These are phyloP conservation scores for Fusarium coffeatum DNA, from an alignment of 2,329 filamentous ascomycete genomes.

Conservation along the genomic window DNA sequence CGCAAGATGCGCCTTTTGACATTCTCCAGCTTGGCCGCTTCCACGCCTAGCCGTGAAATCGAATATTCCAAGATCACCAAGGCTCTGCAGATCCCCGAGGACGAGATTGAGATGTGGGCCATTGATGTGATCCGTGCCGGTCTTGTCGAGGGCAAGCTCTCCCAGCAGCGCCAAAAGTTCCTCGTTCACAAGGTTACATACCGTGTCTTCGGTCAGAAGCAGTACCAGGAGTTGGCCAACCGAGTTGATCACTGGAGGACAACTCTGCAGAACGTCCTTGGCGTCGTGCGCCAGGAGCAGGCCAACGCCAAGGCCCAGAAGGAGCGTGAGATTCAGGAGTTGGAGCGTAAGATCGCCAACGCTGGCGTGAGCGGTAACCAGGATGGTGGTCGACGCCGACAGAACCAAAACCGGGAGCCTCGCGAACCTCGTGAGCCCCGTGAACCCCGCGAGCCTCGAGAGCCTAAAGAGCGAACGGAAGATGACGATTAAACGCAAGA, in stretches of 20 bases:
- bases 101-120: constrained; percentile 97
- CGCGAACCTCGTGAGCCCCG: constrained; percentile 28
- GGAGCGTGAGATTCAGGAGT: constrained; percentile 80
- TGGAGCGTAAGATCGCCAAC: constrained; percentile 72
- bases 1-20: constrained; percentile 97
- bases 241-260: constrained; percentile 91
- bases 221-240: constrained; percentile 95
- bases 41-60: constrained; percentile 85
- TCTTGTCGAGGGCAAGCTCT: constrained; percentile 95
- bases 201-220: constrained; percentile 96
- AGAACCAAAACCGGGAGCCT: constrained; percentile 35
- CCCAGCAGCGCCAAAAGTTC: constrained; percentile 92
- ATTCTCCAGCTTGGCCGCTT: constrained; percentile 87
- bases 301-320: constrained; percentile 79
- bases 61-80: constrained; percentile 87
- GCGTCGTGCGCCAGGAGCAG: constrained; percentile 83
- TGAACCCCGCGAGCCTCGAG: constrained; percentile 28
- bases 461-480: constrained; percentile 60
- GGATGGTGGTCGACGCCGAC: constrained; percentile 52
- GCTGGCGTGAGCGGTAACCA: constrained; percentile 52
- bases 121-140: constrained; percentile 98
- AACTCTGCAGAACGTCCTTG: constrained; percentile 81
- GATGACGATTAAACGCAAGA: constrained; percentile 63
- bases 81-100: constrained; percentile 82
- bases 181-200: constrained; percentile 96